These are phyloP conservation scores for Mycena rosella DNA, from an alignment of 768 basidiomycete species.

Conservation along the genomic window DNA sequence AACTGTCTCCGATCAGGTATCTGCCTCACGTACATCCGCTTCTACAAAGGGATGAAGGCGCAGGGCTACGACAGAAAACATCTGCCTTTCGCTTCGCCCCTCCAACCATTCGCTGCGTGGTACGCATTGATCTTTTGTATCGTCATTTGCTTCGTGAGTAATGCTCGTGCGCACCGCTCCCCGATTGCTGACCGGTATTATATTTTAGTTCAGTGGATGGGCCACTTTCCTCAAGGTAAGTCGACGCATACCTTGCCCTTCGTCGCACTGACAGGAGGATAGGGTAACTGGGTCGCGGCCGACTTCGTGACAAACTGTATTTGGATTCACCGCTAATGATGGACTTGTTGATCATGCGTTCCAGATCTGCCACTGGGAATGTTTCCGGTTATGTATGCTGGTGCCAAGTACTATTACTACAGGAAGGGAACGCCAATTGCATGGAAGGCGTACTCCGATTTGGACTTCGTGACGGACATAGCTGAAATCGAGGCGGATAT, in stretches of 20 bases:
- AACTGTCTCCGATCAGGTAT: constrained; percentile 53
- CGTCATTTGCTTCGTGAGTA: constrained; percentile 73
- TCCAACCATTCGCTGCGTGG: constrained; percentile 85
- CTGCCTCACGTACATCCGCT: constrained; percentile 81
- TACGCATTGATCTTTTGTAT: constrained; percentile 58
- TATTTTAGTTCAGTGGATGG: constrained; percentile 58
- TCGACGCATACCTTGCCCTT: constrained; percentile 34
- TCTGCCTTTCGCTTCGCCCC: constrained; percentile 75
- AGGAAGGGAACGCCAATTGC: constrained; percentile 56
- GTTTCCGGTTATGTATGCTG: constrained; percentile 82
- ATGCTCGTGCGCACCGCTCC: not conserved
- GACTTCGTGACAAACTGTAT: constrained; percentile 83
- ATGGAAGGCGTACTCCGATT: constrained; percentile 55
- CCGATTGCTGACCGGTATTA: not conserved
- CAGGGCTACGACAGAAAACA: constrained; percentile 82
- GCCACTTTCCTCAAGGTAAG: constrained; percentile 54
- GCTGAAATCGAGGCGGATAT: constrained; percentile 78
- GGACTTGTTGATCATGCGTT: not conserved
- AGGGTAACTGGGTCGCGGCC: constrained; percentile 64
- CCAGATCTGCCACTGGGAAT: constrained; percentile 69
- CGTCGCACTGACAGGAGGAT: not conserved
- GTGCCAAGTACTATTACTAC: constrained; percentile 66
- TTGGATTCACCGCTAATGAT: not conserved
- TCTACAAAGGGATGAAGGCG: constrained; percentile 83
- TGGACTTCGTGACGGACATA: constrained; percentile 87